Base-by-base conservation (phyloP, 768 basidiomycete genomes). In the Cantharellus anzutake region DNA sequence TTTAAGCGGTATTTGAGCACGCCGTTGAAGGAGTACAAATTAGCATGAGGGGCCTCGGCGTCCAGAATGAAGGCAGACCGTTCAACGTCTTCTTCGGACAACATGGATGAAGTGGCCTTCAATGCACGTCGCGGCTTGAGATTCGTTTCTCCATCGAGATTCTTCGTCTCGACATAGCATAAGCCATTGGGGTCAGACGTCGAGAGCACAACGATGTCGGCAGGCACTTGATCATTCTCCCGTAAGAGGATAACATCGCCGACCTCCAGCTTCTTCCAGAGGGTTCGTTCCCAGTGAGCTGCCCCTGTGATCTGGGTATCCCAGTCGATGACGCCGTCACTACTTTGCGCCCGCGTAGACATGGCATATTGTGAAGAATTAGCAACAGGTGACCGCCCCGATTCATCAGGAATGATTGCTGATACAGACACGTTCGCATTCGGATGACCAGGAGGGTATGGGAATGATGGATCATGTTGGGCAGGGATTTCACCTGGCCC, bases 201-300 rank as follows among this genome's bases (percentile, higher is more conserved):
- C 4, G 90, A 82, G 3, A 97, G 78, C 0, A 99, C 88, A 62
- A 93, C 77, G 64, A 98, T 84, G 67, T 99, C 94, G 4, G 94
- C 94, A 0, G 94, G 94, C 7, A 98, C 85, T 71, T 96, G 94
- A 56, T 97, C 94, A 70, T 97, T 86, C 64, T 97, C 91, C 61
- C 84, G 75, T 41, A 98, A 74, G 4, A 97, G 73, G 39, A 98
- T 88, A 29, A 97, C 71, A 67, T 98, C 94, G n/a, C 94, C 94
- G 5, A 97, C 92, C 68, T 96, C 92, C 51, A 98, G 76, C 75
- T 98, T 97, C 76, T 98, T 97, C 94, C 94, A 98, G 1, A 98
- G 73, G 11, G 94, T 98, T 59, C 94, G 75, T 67, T 97, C 92
- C 94, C 94, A 98, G 37, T 77, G 75, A 2, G 89, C 83, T 2